Percentiles rank a stretch among this genome's conserved stretches.
Conservation (phyloP, 2,329 filamentous ascomycete species). For the Metarhizium brunneum region DNA sequence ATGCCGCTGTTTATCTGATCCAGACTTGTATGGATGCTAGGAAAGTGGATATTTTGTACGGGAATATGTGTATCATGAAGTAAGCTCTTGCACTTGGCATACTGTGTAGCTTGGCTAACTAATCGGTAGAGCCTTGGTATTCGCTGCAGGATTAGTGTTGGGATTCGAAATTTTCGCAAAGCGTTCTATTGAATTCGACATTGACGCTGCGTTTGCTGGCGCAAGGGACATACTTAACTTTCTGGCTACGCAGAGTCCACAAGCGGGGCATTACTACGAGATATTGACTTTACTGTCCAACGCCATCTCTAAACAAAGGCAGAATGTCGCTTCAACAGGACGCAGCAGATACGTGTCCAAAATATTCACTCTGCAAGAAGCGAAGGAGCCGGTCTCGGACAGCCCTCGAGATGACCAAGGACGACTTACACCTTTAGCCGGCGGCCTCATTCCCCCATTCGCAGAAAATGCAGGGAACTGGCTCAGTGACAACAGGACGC, state of each 20-base stretch:
- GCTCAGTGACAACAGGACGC: slow-evolving; percentile 3
- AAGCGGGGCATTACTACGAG: slow-evolving; percentile 48
- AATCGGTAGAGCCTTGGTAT: slow-evolving; percentile 37
- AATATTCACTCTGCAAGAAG: slow-evolving; percentile 13
- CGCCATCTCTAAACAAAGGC: slow-evolving; percentile 32
- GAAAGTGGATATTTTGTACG: slow-evolving; percentile 32
- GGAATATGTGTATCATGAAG: slow-evolving; percentile 53
- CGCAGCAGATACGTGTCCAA: slow-evolving; percentile 19
- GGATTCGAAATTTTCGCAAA: slow-evolving; percentile 48
- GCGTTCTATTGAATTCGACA: slow-evolving; percentile 31
- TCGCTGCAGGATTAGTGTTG: slow-evolving; percentile 46
- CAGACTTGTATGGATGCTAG: slow-evolving; percentile 42
- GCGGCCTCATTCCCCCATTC: neutral
- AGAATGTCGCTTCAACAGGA: slow-evolving; percentile 12
- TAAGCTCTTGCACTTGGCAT: slow-evolving; percentile 18
- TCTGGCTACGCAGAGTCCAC: slow-evolving; percentile 39
- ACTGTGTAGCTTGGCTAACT: neutral
- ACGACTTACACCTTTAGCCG: neutral
- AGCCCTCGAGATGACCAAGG: neutral
- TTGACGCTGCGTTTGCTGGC: slow-evolving; percentile 38
- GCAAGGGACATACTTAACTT: slow-evolving; percentile 39
- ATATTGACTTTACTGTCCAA: slow-evolving; percentile 39
- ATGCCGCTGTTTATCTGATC: slow-evolving; percentile 45
- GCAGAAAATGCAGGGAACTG: slow-evolving; percentile 6
- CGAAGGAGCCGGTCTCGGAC: neutral